These are phyloP conservation scores for Nemania diffusa DNA, from an alignment of 2,329 filamentous ascomycete genomes.

Conservation along the genomic window DNA sequence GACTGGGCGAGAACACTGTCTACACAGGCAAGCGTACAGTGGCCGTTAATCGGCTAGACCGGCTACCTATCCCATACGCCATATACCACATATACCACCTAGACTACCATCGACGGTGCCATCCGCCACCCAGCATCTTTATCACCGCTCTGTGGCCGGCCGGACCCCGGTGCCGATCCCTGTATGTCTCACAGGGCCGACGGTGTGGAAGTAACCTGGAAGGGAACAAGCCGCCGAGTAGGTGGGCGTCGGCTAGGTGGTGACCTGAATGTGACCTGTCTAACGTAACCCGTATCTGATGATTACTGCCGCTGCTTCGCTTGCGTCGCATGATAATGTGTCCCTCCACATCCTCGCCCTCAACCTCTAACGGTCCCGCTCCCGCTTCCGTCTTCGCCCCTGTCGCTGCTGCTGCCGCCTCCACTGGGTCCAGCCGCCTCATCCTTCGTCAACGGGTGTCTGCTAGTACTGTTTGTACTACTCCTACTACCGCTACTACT, in stretches of 20 bases:
- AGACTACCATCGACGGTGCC: neutral
- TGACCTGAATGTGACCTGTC: constrained; percentile 8
- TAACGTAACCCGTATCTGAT: constrained; percentile 5
- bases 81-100: neutral
- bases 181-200: neutral
- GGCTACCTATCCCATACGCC: neutral
- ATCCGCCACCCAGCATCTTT: neutral
- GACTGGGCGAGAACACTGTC: neutral
- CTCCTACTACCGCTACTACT: neutral
- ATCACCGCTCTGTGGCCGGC: constrained; percentile 1
- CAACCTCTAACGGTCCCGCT: constrained; percentile 14
- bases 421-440: constrained; percentile 33
- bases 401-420: constrained; percentile 22
- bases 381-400: constrained; percentile 19
- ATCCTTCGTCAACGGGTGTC: constrained; percentile 29
- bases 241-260: neutral
- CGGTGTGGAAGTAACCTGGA: neutral
- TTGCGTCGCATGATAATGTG: constrained; percentile 29
- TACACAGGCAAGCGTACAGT: neutral
- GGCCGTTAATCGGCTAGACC: too few relatives aligned
- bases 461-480: neutral
- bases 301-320: neutral
- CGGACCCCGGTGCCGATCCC: constrained; percentile 12
- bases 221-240: neutral
- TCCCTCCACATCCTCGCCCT: constrained; percentile 28